Evolutionary conservation across 73 alveolate genomes (phyloP), one percentile per base, ranked within the genome.

Genomic region (Diophrys sp.): DNA sequence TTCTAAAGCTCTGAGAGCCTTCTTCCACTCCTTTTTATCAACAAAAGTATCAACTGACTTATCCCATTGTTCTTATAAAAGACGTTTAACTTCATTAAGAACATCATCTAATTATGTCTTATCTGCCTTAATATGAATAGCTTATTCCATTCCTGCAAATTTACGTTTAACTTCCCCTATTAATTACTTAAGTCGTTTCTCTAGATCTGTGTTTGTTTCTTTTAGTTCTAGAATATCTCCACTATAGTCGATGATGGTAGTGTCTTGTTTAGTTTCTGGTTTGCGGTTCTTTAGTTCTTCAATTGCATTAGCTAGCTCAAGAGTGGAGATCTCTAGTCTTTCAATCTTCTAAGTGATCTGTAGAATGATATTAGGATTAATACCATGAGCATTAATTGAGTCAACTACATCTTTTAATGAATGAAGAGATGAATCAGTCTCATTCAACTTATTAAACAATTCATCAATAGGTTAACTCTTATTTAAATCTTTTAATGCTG

Each of bases 101-200:
- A 11, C 31, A 23, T 31, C n/a, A 30, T 71, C 79, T 29, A 71
- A 33, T 23, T 29, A 62, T 31, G 30, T 31, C 32, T 71, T 71
- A 71, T 33, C 68, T 23, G 79, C 79, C 34, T 71, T 71, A 26
- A 8, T 32, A 71, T 71, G 33, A 5, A 71, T 1, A 5, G 29
- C 53, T 1, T 11, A 30, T 25, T 71, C 68, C 14, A 71, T 67
- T 2, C 27, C 32, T 25, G 33, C 34, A 67, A 71, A 71, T 55
- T 71, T 33, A 5, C 34, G 25, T 5, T 29, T 26, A 25, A 33
- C 67, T 8, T 71, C 79, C 18, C 18, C 5, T 5, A 44, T 44
- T 44, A 44, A 11, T 44, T 44, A 44, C 62, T 44, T 44, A 44
- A 44, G 5, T 44, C 18, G 5, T 18, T 44, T 44, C 5, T 44